phyloP scores from a whole-genome alignment of 2,329 filamentous ascomycete genomes.

The Fusarium torulosum region DNA sequence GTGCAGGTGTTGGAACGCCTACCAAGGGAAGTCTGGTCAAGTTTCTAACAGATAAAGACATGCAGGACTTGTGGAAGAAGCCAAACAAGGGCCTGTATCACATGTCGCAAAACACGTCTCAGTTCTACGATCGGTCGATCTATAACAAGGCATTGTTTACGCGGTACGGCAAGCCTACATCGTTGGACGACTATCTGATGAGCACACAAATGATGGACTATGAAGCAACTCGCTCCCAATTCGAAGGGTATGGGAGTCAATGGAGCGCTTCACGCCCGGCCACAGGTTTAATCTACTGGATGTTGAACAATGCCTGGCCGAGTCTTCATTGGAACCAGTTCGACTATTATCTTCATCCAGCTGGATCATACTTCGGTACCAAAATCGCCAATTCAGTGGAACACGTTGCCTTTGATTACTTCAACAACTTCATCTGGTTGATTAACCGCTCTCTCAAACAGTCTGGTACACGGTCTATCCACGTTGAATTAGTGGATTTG shows the following conservation, averaged over 20 bases:
- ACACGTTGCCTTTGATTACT: background rate
- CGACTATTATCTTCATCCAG: slow-evolving; percentile 3
- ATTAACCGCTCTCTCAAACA: background rate
- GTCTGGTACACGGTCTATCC: background rate
- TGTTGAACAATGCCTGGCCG: slow-evolving; percentile 10
- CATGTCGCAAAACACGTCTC: slow-evolving; percentile 1
- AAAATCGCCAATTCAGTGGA: background rate
- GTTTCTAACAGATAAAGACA: background rate
- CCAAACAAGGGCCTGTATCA: background rate
- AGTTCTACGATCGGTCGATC: slow-evolving; percentile 4
- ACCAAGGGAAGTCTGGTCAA: background rate
- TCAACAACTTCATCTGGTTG: background rate
- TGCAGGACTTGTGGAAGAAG: slow-evolving; percentile 1
- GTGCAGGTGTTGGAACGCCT: slow-evolving; percentile 2
- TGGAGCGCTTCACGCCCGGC: background rate
- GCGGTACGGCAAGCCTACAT: background rate
- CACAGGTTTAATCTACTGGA: slow-evolving; percentile 3
- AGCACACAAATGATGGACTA: slow-evolving; percentile 13
- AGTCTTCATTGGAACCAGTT: slow-evolving; percentile 13
- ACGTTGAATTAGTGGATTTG: background rate
- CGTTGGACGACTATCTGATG: background rate
- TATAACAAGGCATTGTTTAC: slow-evolving; percentile 5
- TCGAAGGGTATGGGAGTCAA: background rate
- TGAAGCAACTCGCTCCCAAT: slow-evolving; percentile 2
- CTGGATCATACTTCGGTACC: slow-evolving; percentile 1